These are phyloP conservation scores for Pyrenophora seminiperda DNA, from an alignment of 2,329 filamentous ascomycete genomes.

Conservation along the genomic window DNA sequence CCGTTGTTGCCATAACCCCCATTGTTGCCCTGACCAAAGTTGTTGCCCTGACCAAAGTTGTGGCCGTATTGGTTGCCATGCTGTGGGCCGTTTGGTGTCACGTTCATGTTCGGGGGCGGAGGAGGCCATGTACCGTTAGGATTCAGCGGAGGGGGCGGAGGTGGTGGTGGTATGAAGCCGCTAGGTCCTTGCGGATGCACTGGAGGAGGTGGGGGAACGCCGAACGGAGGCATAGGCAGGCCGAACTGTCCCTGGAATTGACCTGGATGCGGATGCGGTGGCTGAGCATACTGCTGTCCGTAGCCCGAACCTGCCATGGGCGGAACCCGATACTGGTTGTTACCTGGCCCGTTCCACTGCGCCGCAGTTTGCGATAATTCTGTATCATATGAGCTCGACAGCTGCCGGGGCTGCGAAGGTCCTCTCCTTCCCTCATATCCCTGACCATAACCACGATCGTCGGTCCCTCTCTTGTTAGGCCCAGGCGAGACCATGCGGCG, in stretches of 20 bases:
- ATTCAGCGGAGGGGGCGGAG: conserved; percentile 34
- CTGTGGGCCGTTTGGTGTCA: conserved; percentile 18
- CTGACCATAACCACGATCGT: conserved; percentile 10
- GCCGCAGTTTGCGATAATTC: conserved; percentile 14
- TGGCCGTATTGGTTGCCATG: conserved; percentile 11
- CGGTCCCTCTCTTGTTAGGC: conserved; percentile 6
- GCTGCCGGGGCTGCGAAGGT: conserved; percentile 14
- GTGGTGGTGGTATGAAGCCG: conserved; percentile 30
- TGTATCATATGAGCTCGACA: conserved; percentile 13
- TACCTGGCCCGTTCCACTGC: conserved; percentile 17
- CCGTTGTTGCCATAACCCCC: conserved; percentile 16
- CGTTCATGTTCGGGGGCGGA: conserved; percentile 25
- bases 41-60: conserved; percentile 17
- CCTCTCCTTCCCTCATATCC: conserved; percentile 13
- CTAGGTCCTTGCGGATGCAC: conserved; percentile 24
- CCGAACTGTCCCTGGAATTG: conserved; percentile 28
- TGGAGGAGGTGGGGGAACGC: conserved; percentile 27
- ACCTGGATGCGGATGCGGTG: conserved; percentile 22
- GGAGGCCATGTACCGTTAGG: conserved; percentile 31
- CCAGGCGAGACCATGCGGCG: conserved; percentile 20
- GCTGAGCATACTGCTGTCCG: conserved; percentile 16
- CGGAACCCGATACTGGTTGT: conserved; percentile 12
- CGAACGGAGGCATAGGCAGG: conserved; percentile 24
- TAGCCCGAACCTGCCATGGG: conserved; percentile 10
- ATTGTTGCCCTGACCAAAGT: too few relatives aligned